phyloP scores from a whole-genome alignment of 805 yeast genomes.

The Sugiyamaella marilandica region DNA sequence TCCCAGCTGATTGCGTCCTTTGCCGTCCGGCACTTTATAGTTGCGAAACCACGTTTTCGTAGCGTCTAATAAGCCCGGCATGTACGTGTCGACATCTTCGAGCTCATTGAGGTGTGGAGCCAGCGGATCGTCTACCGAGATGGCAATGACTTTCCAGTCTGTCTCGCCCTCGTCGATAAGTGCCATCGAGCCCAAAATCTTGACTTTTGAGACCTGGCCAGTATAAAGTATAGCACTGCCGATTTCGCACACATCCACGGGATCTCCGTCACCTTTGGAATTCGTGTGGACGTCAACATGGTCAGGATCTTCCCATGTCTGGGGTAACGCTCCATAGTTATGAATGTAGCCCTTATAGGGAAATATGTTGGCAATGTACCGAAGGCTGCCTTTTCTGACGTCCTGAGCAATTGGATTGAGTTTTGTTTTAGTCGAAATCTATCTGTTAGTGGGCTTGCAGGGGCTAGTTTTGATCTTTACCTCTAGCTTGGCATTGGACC shows the following conservation, averaged over 20 bases:
- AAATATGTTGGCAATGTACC: slow-evolving; percentile 74
- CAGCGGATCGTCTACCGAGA: slow-evolving; percentile 62
- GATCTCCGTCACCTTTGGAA: slow-evolving; percentile 86
- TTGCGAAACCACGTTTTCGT: slow-evolving; percentile 77
- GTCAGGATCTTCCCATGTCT: slow-evolving; percentile 97
- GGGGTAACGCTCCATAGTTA: slow-evolving; percentile 58
- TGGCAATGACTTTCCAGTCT: slow-evolving; percentile 86
- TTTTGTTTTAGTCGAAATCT: slow-evolving; percentile 40
- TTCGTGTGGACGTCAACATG: slow-evolving; percentile 41
- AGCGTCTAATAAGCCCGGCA: slow-evolving; percentile 68
- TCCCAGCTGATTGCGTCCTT: slow-evolving; percentile 71
- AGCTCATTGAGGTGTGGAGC: slow-evolving; percentile 57
- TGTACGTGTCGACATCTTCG: slow-evolving; percentile 57
- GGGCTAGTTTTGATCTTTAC: slow-evolving; percentile 31
- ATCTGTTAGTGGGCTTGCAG: neutral
- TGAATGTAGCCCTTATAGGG: slow-evolving; percentile 83
- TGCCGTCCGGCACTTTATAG: slow-evolving; percentile 80
- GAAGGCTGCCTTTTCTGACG: slow-evolving; percentile 62
- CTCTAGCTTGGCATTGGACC: slow-evolving; percentile 83
- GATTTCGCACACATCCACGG: slow-evolving; percentile 89
- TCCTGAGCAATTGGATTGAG: slow-evolving; percentile 83
- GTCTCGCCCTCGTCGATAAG: slow-evolving; percentile 95
- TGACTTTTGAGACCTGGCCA: slow-evolving; percentile 81
- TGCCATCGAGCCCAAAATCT: slow-evolving; percentile 92
- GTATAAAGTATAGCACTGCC: slow-evolving; percentile 54